Conservation (phyloP, 2,329 filamentous ascomycete species). For the Triangularia setosa region DNA sequence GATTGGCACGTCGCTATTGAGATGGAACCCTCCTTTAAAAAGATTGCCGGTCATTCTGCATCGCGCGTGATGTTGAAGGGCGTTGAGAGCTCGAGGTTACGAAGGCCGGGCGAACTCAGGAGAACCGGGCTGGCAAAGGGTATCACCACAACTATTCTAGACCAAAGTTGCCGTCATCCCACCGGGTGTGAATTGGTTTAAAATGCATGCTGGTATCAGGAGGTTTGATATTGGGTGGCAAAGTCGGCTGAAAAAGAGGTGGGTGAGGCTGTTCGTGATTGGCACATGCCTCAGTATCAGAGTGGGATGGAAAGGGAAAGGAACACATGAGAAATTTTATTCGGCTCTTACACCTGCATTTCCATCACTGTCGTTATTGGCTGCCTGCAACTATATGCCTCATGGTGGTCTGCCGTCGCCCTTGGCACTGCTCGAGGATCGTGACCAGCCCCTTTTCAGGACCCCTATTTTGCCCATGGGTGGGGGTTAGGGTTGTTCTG, state of each 20-base stretch:
- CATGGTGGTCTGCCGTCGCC: not conserved
- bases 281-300: not conserved
- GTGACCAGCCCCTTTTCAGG: not conserved
- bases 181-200: not conserved
- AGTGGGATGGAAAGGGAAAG: not conserved
- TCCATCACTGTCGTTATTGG: not conserved
- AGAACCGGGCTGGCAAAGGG: not conserved
- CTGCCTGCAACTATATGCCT: not conserved
- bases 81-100: not conserved
- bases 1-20: too few species aligned
- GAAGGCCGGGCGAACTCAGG: not conserved
- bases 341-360: not conserved
- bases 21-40: slow-evolving; percentile 43
- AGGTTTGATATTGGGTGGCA: not conserved
- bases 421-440: not conserved
- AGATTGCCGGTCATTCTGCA: not conserved
- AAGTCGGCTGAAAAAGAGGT: not conserved
- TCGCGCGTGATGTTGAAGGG: not conserved
- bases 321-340: not conserved
- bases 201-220: not conserved
- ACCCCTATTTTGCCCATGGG: not conserved
- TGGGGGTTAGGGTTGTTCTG: not conserved
- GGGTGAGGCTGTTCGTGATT: not conserved
- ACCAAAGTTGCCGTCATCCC: not conserved
- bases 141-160: not conserved